Evolutionary conservation across 148 eudicot species (phyloP), one percentile per base, ranked within the genome.

Genomic region (Rhododendron henanense): DNA sequence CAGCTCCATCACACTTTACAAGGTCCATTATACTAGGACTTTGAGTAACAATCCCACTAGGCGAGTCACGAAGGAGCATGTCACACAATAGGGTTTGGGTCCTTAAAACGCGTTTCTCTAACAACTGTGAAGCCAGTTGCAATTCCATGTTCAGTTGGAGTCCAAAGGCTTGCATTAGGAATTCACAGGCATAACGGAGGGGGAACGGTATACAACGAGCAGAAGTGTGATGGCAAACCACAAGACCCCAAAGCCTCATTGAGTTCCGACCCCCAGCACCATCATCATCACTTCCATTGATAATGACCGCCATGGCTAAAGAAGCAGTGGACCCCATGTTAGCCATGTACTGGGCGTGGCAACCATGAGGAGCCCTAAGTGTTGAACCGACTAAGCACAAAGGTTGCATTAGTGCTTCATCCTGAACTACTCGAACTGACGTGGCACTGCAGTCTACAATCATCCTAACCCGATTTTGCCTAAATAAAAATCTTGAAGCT

Each of bases 91-190:
- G 90, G 10, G 99, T 94, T 86, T 97, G 99, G 53, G 98, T 97
- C 88, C 93, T 91, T 19, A 97, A 83, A 19, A 97, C 93, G 74
- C 87, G 95, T 86, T 97, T 97, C 86, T 97, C 99, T 31, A 89
- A 74, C 87, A 93, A 83, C 51, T 94, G 99, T 11, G 94, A 73
- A 0, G 94, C 94, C 86, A 97, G 86, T 67, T 95, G 98, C 88
- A 97, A 47, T 84, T 95, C 99, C 99, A 95, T 95, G 84, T 97
- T 95, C 84, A 95, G 81, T 84, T 95, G 98, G 74, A 97, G 92
- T 18, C 99, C 98, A 39, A 97, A 94, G 2, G 98, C 98, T 85
- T 97, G 99, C 99, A 97, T 94, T n/a, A 97, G 88, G 88, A 95
- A 95, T 90, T 97, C 98, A 87, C 98, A 95, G 33, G 98, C 99